Conservation (phyloP, 768 basidiomycete species). For the Amanita rubescens region DNA sequence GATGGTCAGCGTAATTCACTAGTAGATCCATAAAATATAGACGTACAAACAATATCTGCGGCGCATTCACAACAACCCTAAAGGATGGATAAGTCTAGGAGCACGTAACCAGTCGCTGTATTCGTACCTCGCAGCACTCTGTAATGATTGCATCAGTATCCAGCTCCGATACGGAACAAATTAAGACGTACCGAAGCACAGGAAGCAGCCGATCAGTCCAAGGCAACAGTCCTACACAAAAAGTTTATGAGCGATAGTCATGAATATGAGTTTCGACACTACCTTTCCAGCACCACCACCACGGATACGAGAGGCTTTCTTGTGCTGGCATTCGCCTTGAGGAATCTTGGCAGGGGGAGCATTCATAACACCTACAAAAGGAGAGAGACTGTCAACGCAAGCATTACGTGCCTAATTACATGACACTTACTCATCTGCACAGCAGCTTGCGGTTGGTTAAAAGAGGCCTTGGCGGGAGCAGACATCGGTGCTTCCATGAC, state of each 20-base stretch:
- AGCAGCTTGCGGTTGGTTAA: conserved; percentile 51
- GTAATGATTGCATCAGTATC: neutral
- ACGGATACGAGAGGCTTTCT: conserved; percentile 52
- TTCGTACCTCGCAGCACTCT: conserved; percentile 67
- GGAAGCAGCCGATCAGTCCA: conserved; percentile 53
- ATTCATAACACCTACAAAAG: conserved; percentile 37
- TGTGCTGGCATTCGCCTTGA: conserved; percentile 32
- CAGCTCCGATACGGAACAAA: neutral
- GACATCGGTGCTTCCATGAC: conserved; percentile 12
- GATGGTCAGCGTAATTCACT: neutral
- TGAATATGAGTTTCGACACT: neutral
- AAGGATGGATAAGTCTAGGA: neutral
- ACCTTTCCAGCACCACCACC: conserved; percentile 70
- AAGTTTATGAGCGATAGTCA: neutral
- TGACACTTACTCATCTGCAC: conserved; percentile 53
- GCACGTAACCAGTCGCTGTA: neutral
- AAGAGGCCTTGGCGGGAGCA: conserved; percentile 28
- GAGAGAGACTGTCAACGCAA: neutral
- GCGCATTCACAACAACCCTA: conserved; percentile 66
- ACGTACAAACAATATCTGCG: conserved; percentile 67
- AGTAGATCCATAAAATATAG: neutral
- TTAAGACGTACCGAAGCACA: conserved; percentile 59
- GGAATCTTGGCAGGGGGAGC: conserved; percentile 21
- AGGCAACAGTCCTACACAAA: conserved; percentile 66
- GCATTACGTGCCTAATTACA: neutral